Evolutionary conservation across 2,329 filamentous ascomycete genomes (phyloP).

Genomic region (Sporothrix humicola): DNA sequence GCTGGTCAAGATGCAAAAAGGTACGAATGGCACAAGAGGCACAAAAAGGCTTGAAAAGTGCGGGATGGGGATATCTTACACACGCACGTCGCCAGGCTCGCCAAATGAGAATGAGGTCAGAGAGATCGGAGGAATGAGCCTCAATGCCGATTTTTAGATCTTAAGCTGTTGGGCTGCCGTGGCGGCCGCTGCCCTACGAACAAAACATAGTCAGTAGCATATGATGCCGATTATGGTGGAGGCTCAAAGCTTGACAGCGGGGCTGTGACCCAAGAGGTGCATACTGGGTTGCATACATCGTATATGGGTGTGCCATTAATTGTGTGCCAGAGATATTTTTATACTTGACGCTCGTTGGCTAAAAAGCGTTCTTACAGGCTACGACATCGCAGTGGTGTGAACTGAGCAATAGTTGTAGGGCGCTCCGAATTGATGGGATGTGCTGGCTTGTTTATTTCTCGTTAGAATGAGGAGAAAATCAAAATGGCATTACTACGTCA

Average conservation of each 20-base stretch:
- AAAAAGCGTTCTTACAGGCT: background rate
- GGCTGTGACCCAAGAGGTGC: conserved; percentile 26
- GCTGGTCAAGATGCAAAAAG: background rate
- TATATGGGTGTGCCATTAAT: background rate
- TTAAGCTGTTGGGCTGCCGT: no score
- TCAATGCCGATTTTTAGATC: background rate
- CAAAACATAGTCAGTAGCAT: background rate
- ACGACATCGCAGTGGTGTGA: background rate
- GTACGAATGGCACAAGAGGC: background rate
- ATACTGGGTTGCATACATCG: background rate
- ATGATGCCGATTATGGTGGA: conserved; percentile 23
- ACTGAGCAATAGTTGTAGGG: conserved; percentile 4
- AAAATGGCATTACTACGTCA: no score
- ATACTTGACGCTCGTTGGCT: background rate
- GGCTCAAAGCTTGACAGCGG: conserved; percentile 28
- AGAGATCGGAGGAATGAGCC: conserved; percentile 14
- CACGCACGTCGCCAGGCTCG: no score
- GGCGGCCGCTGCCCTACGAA: background rate
- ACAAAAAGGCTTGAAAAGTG: no score
- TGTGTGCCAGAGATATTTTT: conserved; percentile 7
- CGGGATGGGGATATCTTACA: no score
- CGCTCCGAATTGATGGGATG: background rate
- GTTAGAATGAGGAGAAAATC: background rate
- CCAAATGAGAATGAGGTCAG: background rate
- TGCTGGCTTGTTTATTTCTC: no score